Percentiles rank a stretch among this genome's conserved stretches.
phyloP scores from a whole-genome alignment of 371 early-diverging fungal species.

The Nematocida minor region DNA sequence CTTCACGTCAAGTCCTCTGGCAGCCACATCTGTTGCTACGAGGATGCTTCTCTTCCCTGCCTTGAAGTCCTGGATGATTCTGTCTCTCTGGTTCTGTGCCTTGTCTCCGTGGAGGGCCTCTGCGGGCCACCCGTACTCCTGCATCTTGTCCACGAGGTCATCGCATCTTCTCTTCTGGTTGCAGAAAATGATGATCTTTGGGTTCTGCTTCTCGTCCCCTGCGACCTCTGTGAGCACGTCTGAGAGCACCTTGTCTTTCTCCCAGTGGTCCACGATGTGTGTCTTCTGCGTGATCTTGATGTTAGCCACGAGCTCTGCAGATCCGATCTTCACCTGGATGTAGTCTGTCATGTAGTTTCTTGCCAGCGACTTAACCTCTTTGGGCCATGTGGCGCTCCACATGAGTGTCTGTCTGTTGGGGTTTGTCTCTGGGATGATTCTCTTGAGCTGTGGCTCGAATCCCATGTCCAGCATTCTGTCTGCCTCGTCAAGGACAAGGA shows the following conservation, averaged over 20 bases:
- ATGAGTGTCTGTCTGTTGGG: slow-evolving; percentile 95
- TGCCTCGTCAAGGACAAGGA: slow-evolving; percentile 93
- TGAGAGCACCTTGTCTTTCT: slow-evolving; percentile 86
- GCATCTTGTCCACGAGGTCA: slow-evolving; percentile 78
- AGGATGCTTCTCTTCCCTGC: slow-evolving; percentile 79
- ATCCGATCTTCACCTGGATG: slow-evolving; percentile 93
- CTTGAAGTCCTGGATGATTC: slow-evolving; percentile 85
- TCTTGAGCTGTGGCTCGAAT: slow-evolving; percentile 95
- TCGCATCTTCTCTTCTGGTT: slow-evolving; percentile 94
- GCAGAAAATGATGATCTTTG: slow-evolving; percentile 88
- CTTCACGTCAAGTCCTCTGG: slow-evolving; percentile 96
- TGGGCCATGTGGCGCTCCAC: slow-evolving; percentile 99
- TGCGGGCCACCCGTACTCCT: slow-evolving; percentile 85
- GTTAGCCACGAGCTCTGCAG: slow-evolving; percentile 91
- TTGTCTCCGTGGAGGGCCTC: slow-evolving; percentile 98
- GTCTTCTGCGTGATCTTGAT: slow-evolving; percentile 91
- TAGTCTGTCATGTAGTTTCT: slow-evolving; percentile 82
- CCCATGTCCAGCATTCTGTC: slow-evolving; percentile 99
- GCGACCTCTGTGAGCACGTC: slow-evolving; percentile 68
- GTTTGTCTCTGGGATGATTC: slow-evolving; percentile 91
- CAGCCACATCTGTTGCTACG: slow-evolving; percentile 99
- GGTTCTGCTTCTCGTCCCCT: slow-evolving; percentile 66
- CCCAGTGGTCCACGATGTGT: slow-evolving; percentile 74
- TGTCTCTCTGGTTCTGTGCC: slow-evolving; percentile 90
- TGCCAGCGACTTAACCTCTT: slow-evolving; percentile 84